These are phyloP conservation scores for Alisma plantagoaquatica DNA, from an alignment of 106 monocot genomes.

Conservation along the genomic window DNA sequence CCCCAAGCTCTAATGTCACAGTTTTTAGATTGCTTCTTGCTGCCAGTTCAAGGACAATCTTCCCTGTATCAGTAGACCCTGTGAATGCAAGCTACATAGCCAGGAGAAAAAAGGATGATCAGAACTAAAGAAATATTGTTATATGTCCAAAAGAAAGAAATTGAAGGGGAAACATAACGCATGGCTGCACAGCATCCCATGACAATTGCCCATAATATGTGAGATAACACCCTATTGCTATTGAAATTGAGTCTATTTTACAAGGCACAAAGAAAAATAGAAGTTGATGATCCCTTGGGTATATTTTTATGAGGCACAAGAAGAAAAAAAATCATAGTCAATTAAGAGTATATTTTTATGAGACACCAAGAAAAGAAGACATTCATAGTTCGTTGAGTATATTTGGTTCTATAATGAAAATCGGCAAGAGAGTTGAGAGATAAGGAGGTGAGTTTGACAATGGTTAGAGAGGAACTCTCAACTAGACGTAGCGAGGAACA, in stretches of 20 bases:
- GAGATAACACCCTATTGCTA: no score
- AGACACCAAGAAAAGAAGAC: no score
- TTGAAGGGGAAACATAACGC: not conserved
- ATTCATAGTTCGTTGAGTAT: no score
- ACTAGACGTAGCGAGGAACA: no score
- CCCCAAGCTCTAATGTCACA: conserved; percentile 83
- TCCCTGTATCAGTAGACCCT: conserved; percentile 84
- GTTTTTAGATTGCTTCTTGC: conserved; percentile 88
- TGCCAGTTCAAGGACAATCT: conserved; percentile 82
- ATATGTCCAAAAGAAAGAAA: not conserved
- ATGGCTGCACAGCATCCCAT: no score
- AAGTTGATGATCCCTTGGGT: not conserved
- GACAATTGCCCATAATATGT: no score
- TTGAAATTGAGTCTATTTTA: no score
- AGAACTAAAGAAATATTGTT: not conserved
- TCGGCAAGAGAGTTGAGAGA: no score
- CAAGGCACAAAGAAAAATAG: no score
- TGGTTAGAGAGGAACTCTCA: no score
- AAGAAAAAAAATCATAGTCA: not conserved
- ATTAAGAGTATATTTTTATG: not conserved
- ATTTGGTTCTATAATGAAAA: no score
- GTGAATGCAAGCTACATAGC: conserved; percentile 75
- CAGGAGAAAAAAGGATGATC: not conserved
- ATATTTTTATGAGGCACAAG: not conserved
- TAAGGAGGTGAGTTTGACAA: no score